Evolutionary conservation across 495 filamentous ascomycete genomes (phyloP).

Genomic region (Wilcoxina mikolae): DNA sequence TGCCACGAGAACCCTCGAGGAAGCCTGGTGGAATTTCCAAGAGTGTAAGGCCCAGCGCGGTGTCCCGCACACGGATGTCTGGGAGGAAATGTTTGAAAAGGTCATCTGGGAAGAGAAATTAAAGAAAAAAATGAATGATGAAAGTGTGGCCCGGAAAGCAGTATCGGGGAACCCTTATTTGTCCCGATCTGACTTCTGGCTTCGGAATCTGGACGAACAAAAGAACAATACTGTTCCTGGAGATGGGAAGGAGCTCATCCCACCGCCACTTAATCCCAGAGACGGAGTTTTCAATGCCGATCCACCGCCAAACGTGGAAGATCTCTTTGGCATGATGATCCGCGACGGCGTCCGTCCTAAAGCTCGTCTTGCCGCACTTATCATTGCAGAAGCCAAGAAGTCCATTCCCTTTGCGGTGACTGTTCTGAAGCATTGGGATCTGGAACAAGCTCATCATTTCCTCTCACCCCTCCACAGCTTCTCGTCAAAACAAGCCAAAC

Average conservation of each 20-base stretch:
- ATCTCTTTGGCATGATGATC: constrained; percentile 42
- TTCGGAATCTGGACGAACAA: constrained; percentile 13
- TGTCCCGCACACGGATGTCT: constrained; percentile 30
- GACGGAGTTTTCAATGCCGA: constrained; percentile 44
- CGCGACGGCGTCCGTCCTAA: constrained; percentile 34
- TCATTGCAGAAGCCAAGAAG: not conserved
- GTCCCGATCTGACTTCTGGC: not conserved
- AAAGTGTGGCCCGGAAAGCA: not conserved
- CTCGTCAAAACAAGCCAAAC: not conserved
- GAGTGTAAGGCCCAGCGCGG: constrained; percentile 30
- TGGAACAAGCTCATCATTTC: not conserved
- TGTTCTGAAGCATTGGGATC: constrained; percentile 5
- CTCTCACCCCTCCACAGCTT: not conserved
- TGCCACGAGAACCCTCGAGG: constrained; percentile 51
- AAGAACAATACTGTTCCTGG: constrained; percentile 37
- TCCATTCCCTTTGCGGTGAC: not conserved
- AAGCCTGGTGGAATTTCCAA: constrained; percentile 59
- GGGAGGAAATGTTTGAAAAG: constrained; percentile 48
- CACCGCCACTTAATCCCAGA: constrained; percentile 41
- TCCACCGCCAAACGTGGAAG: constrained; percentile 40
- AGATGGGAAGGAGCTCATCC: constrained; percentile 43
- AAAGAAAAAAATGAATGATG: constrained; percentile 11
- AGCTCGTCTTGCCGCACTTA: not conserved
- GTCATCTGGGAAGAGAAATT: constrained; percentile 35
- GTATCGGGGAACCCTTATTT: not conserved